Percentiles rank a stretch among this genome's conserved stretches.
These are phyloP conservation scores for Penicillium subrubescens DNA, from an alignment of 495 filamentous ascomycete genomes.

Conservation along the genomic window DNA sequence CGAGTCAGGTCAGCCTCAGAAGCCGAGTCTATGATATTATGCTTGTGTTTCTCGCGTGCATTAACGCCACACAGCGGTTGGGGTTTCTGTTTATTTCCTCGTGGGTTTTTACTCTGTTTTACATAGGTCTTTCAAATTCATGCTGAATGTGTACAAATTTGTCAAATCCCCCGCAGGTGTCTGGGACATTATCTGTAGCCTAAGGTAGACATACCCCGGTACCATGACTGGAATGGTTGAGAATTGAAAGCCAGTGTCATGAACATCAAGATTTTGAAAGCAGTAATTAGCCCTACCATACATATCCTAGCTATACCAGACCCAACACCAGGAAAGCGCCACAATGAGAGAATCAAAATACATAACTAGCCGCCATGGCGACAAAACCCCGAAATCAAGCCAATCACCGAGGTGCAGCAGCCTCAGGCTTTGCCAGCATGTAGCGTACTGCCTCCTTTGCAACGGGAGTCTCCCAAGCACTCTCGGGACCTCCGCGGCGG, in stretches of 20 bases:
- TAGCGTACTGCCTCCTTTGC: slow-evolving; percentile 52
- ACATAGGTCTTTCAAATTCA: not conserved
- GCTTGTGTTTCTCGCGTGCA: not conserved
- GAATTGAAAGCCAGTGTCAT: slow-evolving; percentile 5
- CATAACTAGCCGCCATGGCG: slow-evolving; percentile 13
- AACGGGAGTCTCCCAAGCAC: slow-evolving; percentile 56
- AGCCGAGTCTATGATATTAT: not conserved
- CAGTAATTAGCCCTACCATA: slow-evolving; percentile 25
- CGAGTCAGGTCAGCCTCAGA: not conserved
- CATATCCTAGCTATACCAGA: slow-evolving; percentile 29
- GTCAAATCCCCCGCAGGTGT: not conserved
- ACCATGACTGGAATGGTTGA: not conserved
- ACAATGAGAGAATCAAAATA: slow-evolving; percentile 21
- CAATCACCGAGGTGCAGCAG: slow-evolving; percentile 29
- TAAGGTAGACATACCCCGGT: not conserved
- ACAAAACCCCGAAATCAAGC: not conserved
- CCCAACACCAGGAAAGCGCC: slow-evolving; percentile 46
- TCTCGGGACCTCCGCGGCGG: slow-evolving; percentile 53
- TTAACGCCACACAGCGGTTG: not conserved
- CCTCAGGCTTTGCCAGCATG: slow-evolving; percentile 51
- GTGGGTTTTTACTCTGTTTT: not conserved
- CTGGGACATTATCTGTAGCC: not conserved
- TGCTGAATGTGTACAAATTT: not conserved
- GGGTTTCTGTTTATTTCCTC: not conserved
- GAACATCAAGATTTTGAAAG: slow-evolving; percentile 22